phyloP scores from a whole-genome alignment of 2,329 filamentous ascomycete genomes.

The Metarhizium brunneum region DNA sequence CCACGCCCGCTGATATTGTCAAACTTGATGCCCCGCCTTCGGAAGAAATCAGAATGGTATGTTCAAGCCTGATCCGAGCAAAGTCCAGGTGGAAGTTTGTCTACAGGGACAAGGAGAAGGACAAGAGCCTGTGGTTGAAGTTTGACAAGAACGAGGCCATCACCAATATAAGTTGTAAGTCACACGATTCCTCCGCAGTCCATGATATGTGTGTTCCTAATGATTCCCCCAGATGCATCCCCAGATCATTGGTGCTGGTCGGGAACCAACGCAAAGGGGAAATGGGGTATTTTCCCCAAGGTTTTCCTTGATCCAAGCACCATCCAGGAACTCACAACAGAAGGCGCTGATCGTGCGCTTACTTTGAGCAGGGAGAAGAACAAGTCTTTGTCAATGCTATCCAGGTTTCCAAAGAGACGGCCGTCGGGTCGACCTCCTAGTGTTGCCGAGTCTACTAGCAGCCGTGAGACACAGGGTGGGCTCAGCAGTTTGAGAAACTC shows the following conservation, averaged over 20 bases:
- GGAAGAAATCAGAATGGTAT: constrained; percentile 36
- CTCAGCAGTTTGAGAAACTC: background rate
- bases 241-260: constrained; percentile 48
- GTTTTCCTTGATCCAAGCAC: constrained; percentile 37
- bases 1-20: constrained; percentile 38
- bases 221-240: constrained; percentile 26
- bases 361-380: constrained; percentile 25
- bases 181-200: background rate
- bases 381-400: constrained; percentile 22
- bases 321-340: constrained; percentile 26
- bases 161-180: constrained; percentile 51
- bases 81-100: constrained; percentile 45
- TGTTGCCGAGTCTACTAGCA: constrained; percentile 23
- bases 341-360: constrained; percentile 19
- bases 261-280: constrained; percentile 41
- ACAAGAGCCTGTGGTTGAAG: constrained; percentile 40
- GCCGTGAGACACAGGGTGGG: constrained; percentile 15
- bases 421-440: constrained; percentile 21
- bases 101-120: constrained; percentile 33
- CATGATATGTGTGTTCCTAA: background rate
- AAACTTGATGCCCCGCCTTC: constrained; percentile 37
- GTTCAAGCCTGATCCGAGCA: constrained; percentile 37
- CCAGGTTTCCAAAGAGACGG: constrained; percentile 22
- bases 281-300: constrained; percentile 43
- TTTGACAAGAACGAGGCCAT: constrained; percentile 60